These are phyloP conservation scores for Adansonia rubrostipa DNA, from an alignment of 441 rosid species.

Conservation along the genomic window DNA sequence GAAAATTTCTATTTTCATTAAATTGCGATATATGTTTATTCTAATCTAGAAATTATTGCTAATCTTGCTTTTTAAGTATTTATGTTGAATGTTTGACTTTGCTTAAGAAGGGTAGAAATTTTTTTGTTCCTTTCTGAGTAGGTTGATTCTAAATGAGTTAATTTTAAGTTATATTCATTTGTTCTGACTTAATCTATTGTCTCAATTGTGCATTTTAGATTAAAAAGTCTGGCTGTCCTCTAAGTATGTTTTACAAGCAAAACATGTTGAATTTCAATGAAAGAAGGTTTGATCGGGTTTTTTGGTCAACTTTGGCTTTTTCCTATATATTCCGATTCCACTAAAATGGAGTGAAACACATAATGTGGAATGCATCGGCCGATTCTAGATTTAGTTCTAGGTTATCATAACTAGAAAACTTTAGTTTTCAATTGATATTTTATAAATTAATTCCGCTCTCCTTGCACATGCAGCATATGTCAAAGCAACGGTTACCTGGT, in stretches of 20 bases:
- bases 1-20: not conserved
- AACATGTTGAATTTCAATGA: not conserved
- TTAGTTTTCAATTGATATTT: slow-evolving; percentile 21
- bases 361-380: not conserved
- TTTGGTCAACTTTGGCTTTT: not conserved
- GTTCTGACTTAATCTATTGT: not conserved
- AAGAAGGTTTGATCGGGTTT: not conserved
- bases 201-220: not conserved
- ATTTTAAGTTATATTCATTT: slow-evolving; percentile 2
- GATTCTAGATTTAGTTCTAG: slow-evolving; percentile 19
- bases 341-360: not conserved
- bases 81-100: not conserved
- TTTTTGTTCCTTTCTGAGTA: not conserved
- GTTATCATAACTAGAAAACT: slow-evolving; percentile 9
- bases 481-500: slow-evolving; percentile 66
- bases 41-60: not conserved
- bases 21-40: not conserved
- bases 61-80: not conserved
- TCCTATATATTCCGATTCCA: not conserved
- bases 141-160: not conserved
- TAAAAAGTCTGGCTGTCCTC: not conserved
- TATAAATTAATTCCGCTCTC: slow-evolving; percentile 4
- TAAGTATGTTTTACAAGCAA: not conserved
- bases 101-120: not conserved
- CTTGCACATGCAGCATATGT: slow-evolving; percentile 56